phyloP scores from a whole-genome alignment of 2,329 filamentous ascomycete genomes.

The Pseudocercospora vitis region DNA sequence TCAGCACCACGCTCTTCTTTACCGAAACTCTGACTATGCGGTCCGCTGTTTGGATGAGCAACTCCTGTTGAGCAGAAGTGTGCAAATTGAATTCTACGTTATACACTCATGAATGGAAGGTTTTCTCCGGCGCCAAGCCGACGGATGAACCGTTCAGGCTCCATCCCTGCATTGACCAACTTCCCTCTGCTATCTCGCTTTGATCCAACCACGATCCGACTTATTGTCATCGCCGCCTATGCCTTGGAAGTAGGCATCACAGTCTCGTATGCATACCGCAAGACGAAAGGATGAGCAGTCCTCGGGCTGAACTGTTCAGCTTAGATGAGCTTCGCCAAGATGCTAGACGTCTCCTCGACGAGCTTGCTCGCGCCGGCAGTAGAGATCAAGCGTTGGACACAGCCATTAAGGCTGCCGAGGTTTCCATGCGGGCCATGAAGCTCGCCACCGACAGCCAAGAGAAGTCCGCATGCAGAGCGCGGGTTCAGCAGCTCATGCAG shows the following conservation, averaged over 20 bases:
- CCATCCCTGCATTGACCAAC: not conserved
- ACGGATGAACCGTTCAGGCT: too few species aligned
- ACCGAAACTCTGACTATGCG: too few species aligned
- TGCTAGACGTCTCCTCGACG: conserved; percentile 24
- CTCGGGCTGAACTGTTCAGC: conserved; percentile 8
- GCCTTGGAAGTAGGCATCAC: not conserved
- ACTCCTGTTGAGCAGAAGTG: too few species aligned
- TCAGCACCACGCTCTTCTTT: too few species aligned
- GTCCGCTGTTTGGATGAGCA: too few species aligned
- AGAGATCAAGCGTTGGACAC: conserved; percentile 66
- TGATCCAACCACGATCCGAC: not conserved
- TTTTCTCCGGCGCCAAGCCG: too few species aligned
- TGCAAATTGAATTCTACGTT: too few species aligned
- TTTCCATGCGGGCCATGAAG: conserved; percentile 74
- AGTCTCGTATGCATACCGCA: not conserved
- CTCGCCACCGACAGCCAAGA: conserved; percentile 63
- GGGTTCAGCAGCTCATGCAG: conserved; percentile 66
- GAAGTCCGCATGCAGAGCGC: conserved; percentile 65
- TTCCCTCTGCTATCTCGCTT: not conserved
- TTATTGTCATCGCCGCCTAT: not conserved
- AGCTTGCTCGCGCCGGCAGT: conserved; percentile 28
- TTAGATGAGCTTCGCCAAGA: conserved; percentile 27
- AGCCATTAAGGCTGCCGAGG: conserved; percentile 74
- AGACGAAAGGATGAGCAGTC: not conserved
- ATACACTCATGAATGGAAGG: too few species aligned